Evolutionary conservation across 768 basidiomycete genomes (phyloP), one percentile per base, ranked within the genome.

Genomic region (Russula compacta): DNA sequence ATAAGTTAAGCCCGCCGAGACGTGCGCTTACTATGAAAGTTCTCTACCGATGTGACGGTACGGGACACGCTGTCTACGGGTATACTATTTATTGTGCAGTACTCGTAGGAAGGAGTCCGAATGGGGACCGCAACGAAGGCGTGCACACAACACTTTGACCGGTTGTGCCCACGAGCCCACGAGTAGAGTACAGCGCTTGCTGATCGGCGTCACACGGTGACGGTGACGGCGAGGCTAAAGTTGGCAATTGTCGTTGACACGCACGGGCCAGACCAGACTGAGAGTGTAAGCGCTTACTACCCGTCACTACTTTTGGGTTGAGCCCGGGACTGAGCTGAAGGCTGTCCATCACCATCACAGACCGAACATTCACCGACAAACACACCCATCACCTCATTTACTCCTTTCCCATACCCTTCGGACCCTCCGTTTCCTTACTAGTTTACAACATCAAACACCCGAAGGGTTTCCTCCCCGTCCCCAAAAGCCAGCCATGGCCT

Each of bases 401-500:
- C 39, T 53, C 53, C 53, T 32, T 54, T 19, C 24, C 29, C 19
- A 51, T 11, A 35, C 50, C 6, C 15, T 15, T 19, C 11, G 6
- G 17, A 1, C n/a, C 3, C 21, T 3, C 35, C 24, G 6, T 21
- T n/a, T 19, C 39, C 19, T 24, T 36, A 11, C 10, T n/a, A n/a
- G n/a, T n/a, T n/a, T n/a, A n/a, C n/a, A n/a, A n/a, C 12, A 8
- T 29, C 21, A 24, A 35, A 32, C 19, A 21, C 32, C 49, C 10
- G 14, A 29, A 7, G 36, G 32, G 4, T 42, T 39, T 33, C 35
- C 32, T 35, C 7, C 17, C 33, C 35, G 11, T 35, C 6, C 19
- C 49, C 17, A 50, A 35, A 35, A 51, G n/a, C 10, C 33, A 44
- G n/a, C 12, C 14, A 66, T 66, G 65, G 48, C 65, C 12, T 52